Evolutionary conservation across 768 basidiomycete genomes (phyloP).

Genomic region (Podaxis rugospora): DNA sequence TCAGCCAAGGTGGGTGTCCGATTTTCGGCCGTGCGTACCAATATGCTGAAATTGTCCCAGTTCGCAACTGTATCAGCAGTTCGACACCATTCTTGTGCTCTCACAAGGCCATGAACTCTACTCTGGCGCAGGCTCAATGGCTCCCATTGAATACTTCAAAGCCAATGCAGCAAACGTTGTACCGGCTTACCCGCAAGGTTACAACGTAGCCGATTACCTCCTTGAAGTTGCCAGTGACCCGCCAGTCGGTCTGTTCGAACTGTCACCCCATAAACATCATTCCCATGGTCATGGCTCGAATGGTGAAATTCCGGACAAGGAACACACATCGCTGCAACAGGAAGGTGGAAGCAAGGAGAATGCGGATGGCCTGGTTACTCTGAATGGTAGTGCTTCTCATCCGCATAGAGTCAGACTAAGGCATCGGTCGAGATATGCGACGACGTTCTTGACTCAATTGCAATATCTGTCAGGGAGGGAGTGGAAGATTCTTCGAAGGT

Average conservation of each 20-base stretch:
- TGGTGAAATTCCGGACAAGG: neutral
- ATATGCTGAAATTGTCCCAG: conserved; percentile 26
- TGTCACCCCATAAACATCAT: neutral
- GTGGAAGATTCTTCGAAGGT: conserved; percentile 65
- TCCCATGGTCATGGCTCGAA: neutral
- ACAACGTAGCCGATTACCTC: conserved; percentile 91
- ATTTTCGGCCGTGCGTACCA: neutral
- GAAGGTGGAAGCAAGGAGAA: neutral
- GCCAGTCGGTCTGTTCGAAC: conserved; percentile 41
- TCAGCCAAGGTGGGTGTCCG: conserved; percentile 62
- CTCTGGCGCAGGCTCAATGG: conserved; percentile 68
- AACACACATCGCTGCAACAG: neutral
- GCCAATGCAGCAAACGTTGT: conserved; percentile 33
- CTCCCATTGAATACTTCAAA: conserved; percentile 66
- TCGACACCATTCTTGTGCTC: conserved; percentile 77
- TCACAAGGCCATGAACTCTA: conserved; percentile 77
- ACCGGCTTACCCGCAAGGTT: conserved; percentile 64
- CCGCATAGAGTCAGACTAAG: conserved; percentile 2
- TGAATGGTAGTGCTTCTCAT: conserved; percentile 2
- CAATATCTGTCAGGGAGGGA: conserved; percentile 79
- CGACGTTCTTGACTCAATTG: conserved; percentile 88
- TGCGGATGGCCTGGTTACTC: conserved; percentile 10
- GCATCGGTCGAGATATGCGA: conserved; percentile 40
- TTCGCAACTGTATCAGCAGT: conserved; percentile 80
- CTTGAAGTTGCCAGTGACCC: conserved; percentile 81